A percentile compares a stretch with the other conserved stretches of the same genome.
Conservation (phyloP, 2,329 filamentous ascomycete genomes). For the Malbranchea cinnamomea region DNA sequence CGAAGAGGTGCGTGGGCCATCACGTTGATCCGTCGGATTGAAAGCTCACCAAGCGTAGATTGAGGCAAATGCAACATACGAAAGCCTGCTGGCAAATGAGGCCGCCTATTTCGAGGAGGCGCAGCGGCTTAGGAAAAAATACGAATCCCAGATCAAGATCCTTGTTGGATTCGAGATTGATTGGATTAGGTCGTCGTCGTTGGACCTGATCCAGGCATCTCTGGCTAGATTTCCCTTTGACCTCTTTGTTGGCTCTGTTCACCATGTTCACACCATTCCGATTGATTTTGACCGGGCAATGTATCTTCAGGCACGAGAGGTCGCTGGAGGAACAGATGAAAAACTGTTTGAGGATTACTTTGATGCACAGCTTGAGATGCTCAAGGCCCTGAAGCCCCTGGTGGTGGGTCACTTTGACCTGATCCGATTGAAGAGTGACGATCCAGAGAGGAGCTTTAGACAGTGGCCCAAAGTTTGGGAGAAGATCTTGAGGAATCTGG, state of each 20-base stretch:
- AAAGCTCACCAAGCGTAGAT: too few relatives aligned
- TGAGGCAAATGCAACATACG: conserved; percentile 20
- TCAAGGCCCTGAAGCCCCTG: conserved; percentile 52
- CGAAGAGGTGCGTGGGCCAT: conserved; percentile 61
- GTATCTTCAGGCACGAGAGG: conserved; percentile 49
- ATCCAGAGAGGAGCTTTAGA: conserved; percentile 47
- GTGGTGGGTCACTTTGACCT: conserved; percentile 93
- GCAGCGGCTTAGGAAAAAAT: conserved; percentile 52
- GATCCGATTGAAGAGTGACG: conserved; percentile 61
- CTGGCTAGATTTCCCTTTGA: conserved; percentile 53
- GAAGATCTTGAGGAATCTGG: conserved; percentile 58
- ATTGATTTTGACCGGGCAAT: conserved; percentile 68
- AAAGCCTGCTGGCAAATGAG: conserved; percentile 32
- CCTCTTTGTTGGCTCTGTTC: conserved; percentile 84
- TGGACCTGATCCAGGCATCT: conserved; percentile 44
- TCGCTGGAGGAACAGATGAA: conserved; percentile 50
- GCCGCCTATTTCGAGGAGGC: conserved; percentile 62
- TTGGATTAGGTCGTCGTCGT: conserved; percentile 63
- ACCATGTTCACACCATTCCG: conserved; percentile 73
- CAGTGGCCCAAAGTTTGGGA: conserved; percentile 54
- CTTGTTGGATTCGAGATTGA: conserved; percentile 87
- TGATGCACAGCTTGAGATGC: conserved; percentile 72
- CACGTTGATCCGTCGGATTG: conserved; percentile 1
- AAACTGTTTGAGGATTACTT: conserved; percentile 72
- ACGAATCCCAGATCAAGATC: conserved; percentile 57